phyloP scores from a whole-genome alignment of 1,139 yeast genomes.

The Suhomyces bribrorum region DNA sequence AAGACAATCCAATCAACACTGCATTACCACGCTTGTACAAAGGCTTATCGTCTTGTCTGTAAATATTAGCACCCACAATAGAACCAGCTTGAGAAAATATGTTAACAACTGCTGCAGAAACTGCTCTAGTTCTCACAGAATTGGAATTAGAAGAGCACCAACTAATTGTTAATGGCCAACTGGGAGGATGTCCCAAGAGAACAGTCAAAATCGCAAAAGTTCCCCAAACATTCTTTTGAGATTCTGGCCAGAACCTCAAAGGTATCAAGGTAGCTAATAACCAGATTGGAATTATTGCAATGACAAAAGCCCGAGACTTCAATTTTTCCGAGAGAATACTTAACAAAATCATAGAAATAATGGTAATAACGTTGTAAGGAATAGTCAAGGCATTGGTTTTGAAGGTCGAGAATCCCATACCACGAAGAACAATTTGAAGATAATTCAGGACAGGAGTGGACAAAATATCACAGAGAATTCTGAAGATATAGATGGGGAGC shows the following conservation, averaged over 20 bases:
- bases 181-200: constrained; percentile 21
- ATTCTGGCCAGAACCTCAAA: constrained; percentile 21
- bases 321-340: constrained; percentile 45
- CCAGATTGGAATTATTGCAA: constrained; percentile 22
- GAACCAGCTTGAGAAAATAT: constrained; percentile 23
- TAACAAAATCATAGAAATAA: constrained; percentile 37
- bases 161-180: constrained; percentile 22
- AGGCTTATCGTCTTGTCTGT: constrained; percentile 30
- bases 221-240: constrained; percentile 24
- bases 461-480: constrained; percentile 49
- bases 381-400: constrained; percentile 56
- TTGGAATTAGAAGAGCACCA: constrained; percentile 26
- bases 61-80: constrained; percentile 25
- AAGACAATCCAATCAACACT: constrained; percentile 23
- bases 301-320: constrained; percentile 33
- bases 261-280: constrained; percentile 18
- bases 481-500: constrained; percentile 54
- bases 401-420: constrained; percentile 58
- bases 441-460: constrained; percentile 46
- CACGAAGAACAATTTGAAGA: constrained; percentile 51
- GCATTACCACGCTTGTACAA: constrained; percentile 29
- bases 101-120: constrained; percentile 26
- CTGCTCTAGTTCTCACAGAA: constrained; percentile 24
- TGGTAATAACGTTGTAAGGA: constrained; percentile 45
- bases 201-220: constrained; percentile 22